These are phyloP conservation scores for Thielaviopsis euricoi DNA, from an alignment of 2,329 filamentous ascomycete species.

Conservation along the genomic window DNA sequence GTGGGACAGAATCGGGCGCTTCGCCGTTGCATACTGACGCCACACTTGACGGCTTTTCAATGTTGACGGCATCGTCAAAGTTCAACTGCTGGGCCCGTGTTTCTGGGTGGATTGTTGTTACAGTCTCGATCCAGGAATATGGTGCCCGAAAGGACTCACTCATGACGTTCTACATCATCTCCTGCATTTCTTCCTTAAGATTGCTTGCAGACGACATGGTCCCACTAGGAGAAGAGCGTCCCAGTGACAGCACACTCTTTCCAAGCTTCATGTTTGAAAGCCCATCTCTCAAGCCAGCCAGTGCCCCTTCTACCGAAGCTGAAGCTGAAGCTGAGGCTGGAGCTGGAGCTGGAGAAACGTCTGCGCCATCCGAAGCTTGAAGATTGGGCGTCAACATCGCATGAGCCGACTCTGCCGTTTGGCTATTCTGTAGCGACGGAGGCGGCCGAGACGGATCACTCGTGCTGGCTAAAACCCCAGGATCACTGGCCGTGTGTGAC, in stretches of 20 bases:
- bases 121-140: conserved; percentile 20
- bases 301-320: conserved; percentile 11
- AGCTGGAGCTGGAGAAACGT: neutral
- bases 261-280: conserved; percentile 31
- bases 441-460: neutral
- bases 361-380: neutral
- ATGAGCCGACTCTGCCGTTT: conserved; percentile 36
- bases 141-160: conserved; percentile 18
- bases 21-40: conserved; percentile 2
- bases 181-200: conserved; percentile 27
- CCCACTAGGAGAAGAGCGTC: neutral
- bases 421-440: neutral
- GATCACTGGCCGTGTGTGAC: conserved; percentile 16
- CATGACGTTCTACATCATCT: conserved; percentile 30
- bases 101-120: conserved; percentile 14
- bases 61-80: conserved; percentile 10
- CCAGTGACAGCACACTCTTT: conserved; percentile 24
- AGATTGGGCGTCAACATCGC: conserved; percentile 27
- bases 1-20: neutral
- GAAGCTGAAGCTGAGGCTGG: neutral
- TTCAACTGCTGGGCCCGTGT: conserved; percentile 9
- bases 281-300: conserved; percentile 31
- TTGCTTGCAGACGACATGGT: conserved; percentile 15
- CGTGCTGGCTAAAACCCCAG: conserved; percentile 6
- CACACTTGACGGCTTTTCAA: neutral